Conservation (phyloP, 2,329 filamentous ascomycete species). For the Setomelanomma holmii region DNA sequence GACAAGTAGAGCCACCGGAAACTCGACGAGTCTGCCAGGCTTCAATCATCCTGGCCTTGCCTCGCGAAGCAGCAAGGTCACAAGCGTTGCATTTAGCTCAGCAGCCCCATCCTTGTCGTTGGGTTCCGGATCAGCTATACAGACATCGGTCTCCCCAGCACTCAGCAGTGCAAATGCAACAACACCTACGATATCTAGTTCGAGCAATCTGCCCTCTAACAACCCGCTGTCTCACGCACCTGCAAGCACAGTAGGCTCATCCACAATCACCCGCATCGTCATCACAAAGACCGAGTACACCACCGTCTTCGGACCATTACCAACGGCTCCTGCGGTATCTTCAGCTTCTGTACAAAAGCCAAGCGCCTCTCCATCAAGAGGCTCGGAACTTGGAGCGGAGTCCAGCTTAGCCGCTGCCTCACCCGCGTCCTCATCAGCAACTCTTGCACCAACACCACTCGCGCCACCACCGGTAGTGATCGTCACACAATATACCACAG, state of each 20-base stretch:
- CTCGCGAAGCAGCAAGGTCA: slow-evolving; percentile 6
- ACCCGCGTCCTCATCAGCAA: slow-evolving; percentile 6
- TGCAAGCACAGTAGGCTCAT: slow-evolving; percentile 9
- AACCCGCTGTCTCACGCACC: neutral
- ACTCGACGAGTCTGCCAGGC: slow-evolving; percentile 27
- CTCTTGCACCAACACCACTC: slow-evolving; percentile 19
- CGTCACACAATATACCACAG: slow-evolving; percentile 41
- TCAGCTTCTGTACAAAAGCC: slow-evolving; percentile 7
- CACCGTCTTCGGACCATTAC: slow-evolving; percentile 28
- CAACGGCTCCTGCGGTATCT: slow-evolving; percentile 6
- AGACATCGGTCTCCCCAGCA: slow-evolving; percentile 1
- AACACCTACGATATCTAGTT: neutral
- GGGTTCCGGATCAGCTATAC: slow-evolving; percentile 1
- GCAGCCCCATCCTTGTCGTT: slow-evolving; percentile 7
- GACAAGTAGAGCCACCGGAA: slow-evolving; percentile 12
- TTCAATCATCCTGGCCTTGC: slow-evolving; percentile 24
- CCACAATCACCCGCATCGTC: slow-evolving; percentile 22
- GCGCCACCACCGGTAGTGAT: slow-evolving; percentile 37
- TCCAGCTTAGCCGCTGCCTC: slow-evolving; percentile 3
- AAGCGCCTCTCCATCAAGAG: slow-evolving; percentile 5
- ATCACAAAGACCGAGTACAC: slow-evolving; percentile 40
- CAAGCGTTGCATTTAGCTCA: slow-evolving; percentile 2
- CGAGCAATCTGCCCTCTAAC: slow-evolving; percentile 1
- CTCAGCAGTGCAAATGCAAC: slow-evolving; percentile 9
- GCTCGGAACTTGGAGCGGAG: slow-evolving; percentile 1